Evolutionary conservation across 768 basidiomycete species (phyloP).

Genomic region (button mushroom (Agaricus bisporus)): DNA sequence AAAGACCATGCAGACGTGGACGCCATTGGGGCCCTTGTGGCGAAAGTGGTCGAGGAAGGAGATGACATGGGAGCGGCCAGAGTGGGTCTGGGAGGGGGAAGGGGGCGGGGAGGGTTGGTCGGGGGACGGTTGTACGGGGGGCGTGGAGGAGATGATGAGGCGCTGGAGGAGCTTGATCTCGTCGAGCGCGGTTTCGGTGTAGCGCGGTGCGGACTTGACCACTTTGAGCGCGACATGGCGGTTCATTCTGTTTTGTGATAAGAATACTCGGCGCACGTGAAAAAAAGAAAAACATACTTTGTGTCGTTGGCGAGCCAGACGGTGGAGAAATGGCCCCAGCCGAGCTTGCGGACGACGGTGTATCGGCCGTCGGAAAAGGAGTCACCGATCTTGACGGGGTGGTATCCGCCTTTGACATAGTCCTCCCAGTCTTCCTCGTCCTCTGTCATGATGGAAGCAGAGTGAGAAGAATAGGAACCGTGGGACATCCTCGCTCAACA

Average conservation of each 20-base stretch:
- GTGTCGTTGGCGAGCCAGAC: conserved; percentile 85
- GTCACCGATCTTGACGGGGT: conserved; percentile 94
- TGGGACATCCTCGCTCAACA: conserved; percentile 44
- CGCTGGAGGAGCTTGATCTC: conserved; percentile 98
- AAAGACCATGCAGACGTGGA: conserved; percentile 99
- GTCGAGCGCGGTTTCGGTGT: conserved; percentile 97
- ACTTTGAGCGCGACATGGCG: conserved; percentile 99
- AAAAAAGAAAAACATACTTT: conserved; percentile 40
- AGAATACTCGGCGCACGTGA: neutral
- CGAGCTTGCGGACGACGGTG: conserved; percentile 88
- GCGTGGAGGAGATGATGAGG: conserved; percentile 78
- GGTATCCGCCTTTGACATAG: conserved; percentile 74
- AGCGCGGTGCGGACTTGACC: conserved; percentile 94
- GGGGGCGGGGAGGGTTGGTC: conserved; percentile 46
- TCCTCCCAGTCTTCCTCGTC: conserved; percentile 95
- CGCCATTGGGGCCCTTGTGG: conserved; percentile 94
- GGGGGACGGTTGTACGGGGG: conserved; percentile 40
- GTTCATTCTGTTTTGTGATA: conserved; percentile 65
- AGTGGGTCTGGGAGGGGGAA: conserved; percentile 65
- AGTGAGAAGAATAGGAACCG: conserved; percentile 67
- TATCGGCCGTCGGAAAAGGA: conserved; percentile 84
- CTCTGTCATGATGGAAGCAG: conserved; percentile 79
- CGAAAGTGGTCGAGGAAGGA: conserved; percentile 96
- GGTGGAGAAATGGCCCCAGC: conserved; percentile 93
- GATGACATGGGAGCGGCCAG: conserved; percentile 92